These are phyloP conservation scores for Aspergillus latus DNA, from an alignment of 2,329 filamentous ascomycete genomes.

Conservation along the genomic window DNA sequence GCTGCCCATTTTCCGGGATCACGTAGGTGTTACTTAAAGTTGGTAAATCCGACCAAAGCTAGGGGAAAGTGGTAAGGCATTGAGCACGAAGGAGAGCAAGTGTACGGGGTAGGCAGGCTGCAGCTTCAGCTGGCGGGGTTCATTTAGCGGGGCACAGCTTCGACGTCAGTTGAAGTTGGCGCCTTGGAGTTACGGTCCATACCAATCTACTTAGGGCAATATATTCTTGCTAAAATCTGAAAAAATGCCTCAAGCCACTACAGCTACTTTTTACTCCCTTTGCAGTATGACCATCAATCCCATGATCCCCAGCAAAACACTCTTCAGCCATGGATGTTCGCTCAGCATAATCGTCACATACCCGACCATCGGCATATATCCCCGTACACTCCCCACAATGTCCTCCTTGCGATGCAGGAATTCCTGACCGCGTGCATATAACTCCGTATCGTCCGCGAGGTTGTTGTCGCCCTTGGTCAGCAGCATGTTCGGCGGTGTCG, in stretches of 20 bases:
- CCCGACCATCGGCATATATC: conserved; percentile 89
- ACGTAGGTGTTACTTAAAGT: neutral
- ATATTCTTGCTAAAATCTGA: neutral
- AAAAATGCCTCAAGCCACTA: neutral
- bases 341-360: conserved; percentile 96
- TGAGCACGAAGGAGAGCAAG: neutral
- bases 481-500: conserved; percentile 53
- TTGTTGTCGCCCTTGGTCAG: conserved; percentile 99
- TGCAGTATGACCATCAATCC: conserved; percentile 90
- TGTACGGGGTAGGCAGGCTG: neutral
- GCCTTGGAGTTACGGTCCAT: neutral
- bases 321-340: conserved; percentile 97
- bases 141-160: conserved; percentile 6
- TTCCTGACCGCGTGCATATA: conserved; percentile 82
- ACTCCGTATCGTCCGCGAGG: conserved; percentile 83
- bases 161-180: neutral
- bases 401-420: conserved; percentile 79
- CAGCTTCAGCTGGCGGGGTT: conserved; percentile 11
- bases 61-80: neutral
- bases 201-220: neutral
- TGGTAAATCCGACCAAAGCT: neutral
- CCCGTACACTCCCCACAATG: conserved; percentile 89
- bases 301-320: conserved; percentile 91
- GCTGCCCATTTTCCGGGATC: conserved; percentile 39
- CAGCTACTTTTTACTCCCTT: conserved; percentile 55